phyloP scores from a whole-genome alignment of 495 filamentous ascomycete genomes.

The Aspergillus sclerotioniger region DNA sequence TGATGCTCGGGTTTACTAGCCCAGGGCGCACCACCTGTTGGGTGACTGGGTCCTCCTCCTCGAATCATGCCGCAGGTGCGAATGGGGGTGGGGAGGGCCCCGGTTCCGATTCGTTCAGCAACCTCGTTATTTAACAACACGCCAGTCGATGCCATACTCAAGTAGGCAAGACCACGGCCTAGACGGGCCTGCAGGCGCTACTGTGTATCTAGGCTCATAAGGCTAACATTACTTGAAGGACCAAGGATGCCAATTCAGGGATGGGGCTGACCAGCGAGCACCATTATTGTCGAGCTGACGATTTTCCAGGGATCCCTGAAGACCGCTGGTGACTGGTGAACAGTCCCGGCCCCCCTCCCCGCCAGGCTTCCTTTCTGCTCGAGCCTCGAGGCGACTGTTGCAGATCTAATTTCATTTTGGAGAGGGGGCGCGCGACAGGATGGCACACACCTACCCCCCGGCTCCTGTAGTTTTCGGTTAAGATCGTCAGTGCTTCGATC shows the following conservation, averaged over 20 bases:
- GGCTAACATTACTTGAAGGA: constrained; percentile 5
- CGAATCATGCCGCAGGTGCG: not conserved
- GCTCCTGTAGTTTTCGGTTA: constrained; percentile 5
- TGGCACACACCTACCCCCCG: not conserved
- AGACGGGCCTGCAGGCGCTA: not conserved
- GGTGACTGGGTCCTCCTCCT: not conserved
- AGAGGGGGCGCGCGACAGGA: not conserved
- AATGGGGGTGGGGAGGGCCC: not conserved
- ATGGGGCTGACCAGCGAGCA: not conserved
- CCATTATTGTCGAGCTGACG: not conserved
- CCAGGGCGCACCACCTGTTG: not conserved
- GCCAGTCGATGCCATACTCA: not conserved
- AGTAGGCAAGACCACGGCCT: not conserved
- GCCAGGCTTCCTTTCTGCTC: not conserved
- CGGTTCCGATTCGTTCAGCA: not conserved
- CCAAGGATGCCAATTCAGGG: constrained; percentile 2
- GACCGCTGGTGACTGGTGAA: too few relatives aligned
- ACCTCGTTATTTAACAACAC: not conserved
- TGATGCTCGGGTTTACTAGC: not conserved
- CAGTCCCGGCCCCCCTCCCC: too few relatives aligned
- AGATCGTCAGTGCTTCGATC: constrained; percentile 4
- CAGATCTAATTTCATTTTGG: not conserved
- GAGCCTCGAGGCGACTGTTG: not conserved
- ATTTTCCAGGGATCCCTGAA: not conserved
- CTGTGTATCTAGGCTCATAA: too few relatives aligned